Conservation (phyloP, 805 yeast species). For the Sugiyamaella smithiae region DNA sequence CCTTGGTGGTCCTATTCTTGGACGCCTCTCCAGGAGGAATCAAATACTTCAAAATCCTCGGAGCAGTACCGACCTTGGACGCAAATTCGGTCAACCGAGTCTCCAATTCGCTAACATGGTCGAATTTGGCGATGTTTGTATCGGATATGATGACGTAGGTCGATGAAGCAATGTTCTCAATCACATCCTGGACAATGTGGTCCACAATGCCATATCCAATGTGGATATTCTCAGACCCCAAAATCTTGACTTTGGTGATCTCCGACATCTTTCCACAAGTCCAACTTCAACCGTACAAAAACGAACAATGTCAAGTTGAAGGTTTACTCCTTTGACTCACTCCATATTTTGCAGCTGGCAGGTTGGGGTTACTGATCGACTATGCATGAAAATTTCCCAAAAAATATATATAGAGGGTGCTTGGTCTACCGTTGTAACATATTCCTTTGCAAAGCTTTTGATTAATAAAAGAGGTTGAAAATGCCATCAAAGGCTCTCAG, state of each 20-base stretch:
- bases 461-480: too few species aligned
- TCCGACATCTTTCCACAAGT: conserved; percentile 11
- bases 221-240: conserved; percentile 81
- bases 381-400: conserved; percentile 2
- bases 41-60: conserved; percentile 65
- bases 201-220: conserved; percentile 80
- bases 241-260: conserved; percentile 22
- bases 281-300: too few species aligned
- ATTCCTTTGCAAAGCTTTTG: too few species aligned
- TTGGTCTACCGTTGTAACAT: neutral
- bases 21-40: conserved; percentile 93
- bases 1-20: conserved; percentile 86
- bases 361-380: neutral
- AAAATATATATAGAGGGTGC: neutral
- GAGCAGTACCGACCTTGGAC: conserved; percentile 11
- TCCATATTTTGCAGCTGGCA: neutral
- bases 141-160: conserved; percentile 93
- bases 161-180: conserved; percentile 66
- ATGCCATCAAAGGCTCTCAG: too few species aligned
- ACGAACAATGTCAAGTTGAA: neutral
- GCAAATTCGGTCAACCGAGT: conserved; percentile 49
- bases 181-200: conserved; percentile 68
- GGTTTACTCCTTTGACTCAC: conserved; percentile 4
- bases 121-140: conserved; percentile 54
- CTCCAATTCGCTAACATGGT: conserved; percentile 44